A percentile compares a stretch with the other conserved stretches of the same genome.
These are phyloP conservation scores for Leccinum variicolor DNA, from an alignment of 768 basidiomycete genomes.

Conservation along the genomic window DNA sequence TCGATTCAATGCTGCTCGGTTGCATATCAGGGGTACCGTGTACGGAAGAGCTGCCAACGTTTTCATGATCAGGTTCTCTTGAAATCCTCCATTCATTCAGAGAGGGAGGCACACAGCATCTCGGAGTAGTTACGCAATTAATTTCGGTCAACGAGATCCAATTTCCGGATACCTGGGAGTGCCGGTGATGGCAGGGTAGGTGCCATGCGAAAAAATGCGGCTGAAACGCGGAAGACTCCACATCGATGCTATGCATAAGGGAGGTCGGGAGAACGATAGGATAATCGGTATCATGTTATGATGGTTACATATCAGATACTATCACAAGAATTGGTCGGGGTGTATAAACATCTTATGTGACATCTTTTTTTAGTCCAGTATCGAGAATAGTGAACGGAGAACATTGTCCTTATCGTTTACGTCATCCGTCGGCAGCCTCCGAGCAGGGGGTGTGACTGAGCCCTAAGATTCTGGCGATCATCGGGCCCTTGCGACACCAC, in stretches of 20 bases:
- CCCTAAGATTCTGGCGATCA: not conserved
- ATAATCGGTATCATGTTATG: not conserved
- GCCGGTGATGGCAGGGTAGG: not conserved
- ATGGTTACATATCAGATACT: not conserved
- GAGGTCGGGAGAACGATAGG: not conserved
- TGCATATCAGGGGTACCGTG: not conserved
- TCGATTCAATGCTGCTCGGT: not conserved
- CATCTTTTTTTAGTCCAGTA: too few relatives aligned
- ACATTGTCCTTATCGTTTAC: too few relatives aligned
- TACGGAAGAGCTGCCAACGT: not conserved
- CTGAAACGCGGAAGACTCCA: not conserved
- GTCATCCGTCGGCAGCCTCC: too few relatives aligned
- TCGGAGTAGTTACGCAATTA: not conserved
- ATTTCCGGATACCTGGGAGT: not conserved
- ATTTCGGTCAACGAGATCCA: not conserved
- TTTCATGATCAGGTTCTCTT: too few relatives aligned
- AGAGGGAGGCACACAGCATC: not conserved
- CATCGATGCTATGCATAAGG: not conserved
- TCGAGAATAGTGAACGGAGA: too few relatives aligned
- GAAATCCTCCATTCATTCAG: not conserved
- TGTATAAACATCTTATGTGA: too few relatives aligned
- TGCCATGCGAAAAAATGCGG: not conserved
- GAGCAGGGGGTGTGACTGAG: too few relatives aligned
- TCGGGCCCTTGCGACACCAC: too few relatives aligned
- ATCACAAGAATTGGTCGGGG: not conserved